phyloP scores from a whole-genome alignment of 345 rosid species.

The Euphorbia tirucalli region DNA sequence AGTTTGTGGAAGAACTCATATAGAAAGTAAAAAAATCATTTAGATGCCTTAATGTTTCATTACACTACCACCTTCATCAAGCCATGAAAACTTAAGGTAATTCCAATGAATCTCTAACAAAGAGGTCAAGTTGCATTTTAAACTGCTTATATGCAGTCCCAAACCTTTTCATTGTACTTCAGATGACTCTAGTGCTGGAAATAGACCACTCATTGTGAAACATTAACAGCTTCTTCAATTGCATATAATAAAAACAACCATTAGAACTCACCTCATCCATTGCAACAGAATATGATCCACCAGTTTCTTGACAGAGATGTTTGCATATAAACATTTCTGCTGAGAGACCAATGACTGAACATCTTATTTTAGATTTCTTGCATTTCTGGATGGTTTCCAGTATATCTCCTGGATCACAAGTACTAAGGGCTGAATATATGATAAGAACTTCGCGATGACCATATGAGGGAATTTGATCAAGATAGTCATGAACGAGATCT shows the following conservation, averaged over 20 bases:
- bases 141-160: not conserved
- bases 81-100: not conserved
- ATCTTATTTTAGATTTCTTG: conserved; percentile 77
- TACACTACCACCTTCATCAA: not conserved
- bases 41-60: not conserved
- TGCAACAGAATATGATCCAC: conserved; percentile 75
- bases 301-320: conserved; percentile 90
- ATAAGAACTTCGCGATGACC: conserved; percentile 93
- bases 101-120: not conserved
- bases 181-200: not conserved
- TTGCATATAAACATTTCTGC: conserved; percentile 90
- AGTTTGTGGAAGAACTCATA: not conserved
- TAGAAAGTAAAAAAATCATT: not conserved
- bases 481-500: conserved; percentile 64
- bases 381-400: conserved; percentile 76
- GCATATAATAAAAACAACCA: not conserved
- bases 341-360: conserved; percentile 89
- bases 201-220: not conserved
- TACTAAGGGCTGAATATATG: conserved; percentile 70
- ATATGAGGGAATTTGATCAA: conserved; percentile 76
- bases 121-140: not conserved
- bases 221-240: not conserved
- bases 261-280: conserved; percentile 71
- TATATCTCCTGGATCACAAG: conserved; percentile 94
- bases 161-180: not conserved